Evolutionary conservation across 352 stramenopile genomes (phyloP).

Genomic region (Pythium brassicae): DNA sequence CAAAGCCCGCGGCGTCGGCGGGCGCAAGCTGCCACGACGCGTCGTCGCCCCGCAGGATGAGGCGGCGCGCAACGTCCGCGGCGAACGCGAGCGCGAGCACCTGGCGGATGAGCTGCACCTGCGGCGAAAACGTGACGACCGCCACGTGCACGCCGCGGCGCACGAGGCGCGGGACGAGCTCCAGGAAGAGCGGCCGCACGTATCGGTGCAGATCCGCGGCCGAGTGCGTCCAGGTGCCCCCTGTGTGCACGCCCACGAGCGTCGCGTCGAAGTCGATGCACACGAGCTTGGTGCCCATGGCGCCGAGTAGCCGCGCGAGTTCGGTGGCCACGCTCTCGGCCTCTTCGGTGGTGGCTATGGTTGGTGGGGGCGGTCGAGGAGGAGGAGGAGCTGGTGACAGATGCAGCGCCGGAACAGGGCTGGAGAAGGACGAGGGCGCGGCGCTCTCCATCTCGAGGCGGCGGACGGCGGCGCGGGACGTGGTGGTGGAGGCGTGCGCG

Average conservation of each 20-base stretch:
- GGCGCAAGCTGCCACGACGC: conserved; percentile 48
- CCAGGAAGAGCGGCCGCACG: conserved; percentile 61
- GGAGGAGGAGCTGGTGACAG: neutral
- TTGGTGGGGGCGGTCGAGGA: neutral
- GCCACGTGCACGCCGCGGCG: conserved; percentile 44
- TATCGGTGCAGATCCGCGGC: conserved; percentile 36
- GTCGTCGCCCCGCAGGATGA: conserved; percentile 71
- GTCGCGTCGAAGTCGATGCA: conserved; percentile 86
- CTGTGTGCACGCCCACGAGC: conserved; percentile 74
- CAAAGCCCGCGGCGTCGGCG: conserved; percentile 38
- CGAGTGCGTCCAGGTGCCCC: conserved; percentile 45
- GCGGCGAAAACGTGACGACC: conserved; percentile 80
- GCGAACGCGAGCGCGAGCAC: conserved; percentile 57
- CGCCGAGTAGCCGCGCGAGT: conserved; percentile 33
- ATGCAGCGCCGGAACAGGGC: neutral
- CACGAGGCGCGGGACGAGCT: conserved; percentile 47
- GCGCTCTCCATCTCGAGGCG: conserved; percentile 12
- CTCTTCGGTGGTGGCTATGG: neutral
- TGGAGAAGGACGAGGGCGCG: neutral
- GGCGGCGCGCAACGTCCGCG: conserved; percentile 16
- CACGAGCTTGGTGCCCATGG: conserved; percentile 50
- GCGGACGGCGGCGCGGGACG: conserved; percentile 11
- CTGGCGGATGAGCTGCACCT: conserved; percentile 56
- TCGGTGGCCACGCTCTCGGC: conserved; percentile 16
- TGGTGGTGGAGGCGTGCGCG: conserved; percentile 4